Conservation (phyloP, 805 yeast genomes). For the Clavispora asparagi region DNA sequence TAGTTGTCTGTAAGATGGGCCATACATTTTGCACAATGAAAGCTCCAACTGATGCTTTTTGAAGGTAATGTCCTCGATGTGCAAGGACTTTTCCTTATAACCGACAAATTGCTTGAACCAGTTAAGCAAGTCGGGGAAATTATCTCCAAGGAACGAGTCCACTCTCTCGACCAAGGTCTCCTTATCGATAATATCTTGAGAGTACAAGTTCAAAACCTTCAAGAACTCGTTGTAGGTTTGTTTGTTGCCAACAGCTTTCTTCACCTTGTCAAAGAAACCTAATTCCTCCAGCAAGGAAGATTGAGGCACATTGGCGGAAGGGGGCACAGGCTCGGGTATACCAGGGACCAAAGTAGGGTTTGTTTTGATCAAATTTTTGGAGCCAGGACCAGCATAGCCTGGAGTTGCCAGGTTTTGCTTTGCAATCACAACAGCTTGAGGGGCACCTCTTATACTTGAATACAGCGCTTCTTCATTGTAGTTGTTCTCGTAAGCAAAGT, state of each 20-base stretch:
- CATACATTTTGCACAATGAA: slow-evolving; percentile 86
- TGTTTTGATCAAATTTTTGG: slow-evolving; percentile 26
- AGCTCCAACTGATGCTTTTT: slow-evolving; percentile 90
- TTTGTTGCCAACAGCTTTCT: slow-evolving; percentile 81
- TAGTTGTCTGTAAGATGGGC: slow-evolving; percentile 88
- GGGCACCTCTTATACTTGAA: slow-evolving; percentile 41
- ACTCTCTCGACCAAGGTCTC: slow-evolving; percentile 76
- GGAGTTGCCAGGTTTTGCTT: slow-evolving; percentile 11
- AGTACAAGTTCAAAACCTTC: slow-evolving; percentile 78
- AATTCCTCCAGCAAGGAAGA: slow-evolving; percentile 79
- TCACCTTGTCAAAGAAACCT: slow-evolving; percentile 85
- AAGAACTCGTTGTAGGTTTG: slow-evolving; percentile 89
- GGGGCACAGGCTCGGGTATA: slow-evolving; percentile 75
- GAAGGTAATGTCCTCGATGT: slow-evolving; percentile 80
- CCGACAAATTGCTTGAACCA: slow-evolving; percentile 95
- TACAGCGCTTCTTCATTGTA: slow-evolving; percentile 43
- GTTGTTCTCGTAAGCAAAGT: slow-evolving; percentile 26
- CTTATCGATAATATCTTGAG: slow-evolving; percentile 87
- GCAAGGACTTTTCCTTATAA: slow-evolving; percentile 76
- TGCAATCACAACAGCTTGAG: slow-evolving; percentile 10
- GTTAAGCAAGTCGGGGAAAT: slow-evolving; percentile 67
- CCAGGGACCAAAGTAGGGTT: slow-evolving; percentile 77
- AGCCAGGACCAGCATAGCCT: slow-evolving; percentile 18
- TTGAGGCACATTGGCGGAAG: slow-evolving; percentile 37
- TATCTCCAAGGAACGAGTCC: slow-evolving; percentile 76